Evolutionary conservation across 2,329 filamentous ascomycete genomes (phyloP), one percentile per base, ranked within the genome.

Genomic region (Neurospora crassa): DNA sequence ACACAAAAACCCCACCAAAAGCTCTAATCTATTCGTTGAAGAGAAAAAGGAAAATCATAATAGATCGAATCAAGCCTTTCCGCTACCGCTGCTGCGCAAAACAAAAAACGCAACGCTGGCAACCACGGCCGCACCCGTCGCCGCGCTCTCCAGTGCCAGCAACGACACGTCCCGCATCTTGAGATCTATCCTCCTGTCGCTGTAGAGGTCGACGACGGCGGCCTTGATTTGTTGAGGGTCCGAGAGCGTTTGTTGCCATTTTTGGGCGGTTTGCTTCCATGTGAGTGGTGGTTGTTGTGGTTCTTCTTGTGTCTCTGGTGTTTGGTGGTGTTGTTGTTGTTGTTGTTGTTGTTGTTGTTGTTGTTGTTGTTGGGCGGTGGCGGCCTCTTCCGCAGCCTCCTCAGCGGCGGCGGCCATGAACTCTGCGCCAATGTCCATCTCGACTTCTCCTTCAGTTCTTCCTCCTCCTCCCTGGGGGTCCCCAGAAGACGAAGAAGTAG

Each of bases 91-190:
- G 72, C 84, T 80, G 37, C 37, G 37, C 68, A 84, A 78, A 29
- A 86, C 74, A 63, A 88, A 77, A 59, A 89, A 74, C 5, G 84
- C 84, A 69, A 91, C 76, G 47, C 87, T 79, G 43, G 85, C 86
- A 69, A 86, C 86, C 18, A 91, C 74, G 0, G 85, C 84, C 12
- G 89, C 91, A n/a, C 92, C 91, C 0, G 88, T 86, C 40, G 88
- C 84, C 8, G 87, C 89, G 70, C 91, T 87, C 80, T 94, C 88
- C 43, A 93, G 81, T 68, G 87, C 90, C 74, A 92, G 82, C n/a
- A 90, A 80, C 2, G 91, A 92, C 41, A 91, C 82, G 76, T 94
- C 91, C 69, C 88, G 86, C 83, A 92, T 92, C 63, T 87, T 87
- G 73, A 93, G 77, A 68, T 86, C 83, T 76, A 93, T 82, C 73